phyloP scores from a whole-genome alignment of 352 stramenopile species.

The Halophytophthora polymorphica region DNA sequence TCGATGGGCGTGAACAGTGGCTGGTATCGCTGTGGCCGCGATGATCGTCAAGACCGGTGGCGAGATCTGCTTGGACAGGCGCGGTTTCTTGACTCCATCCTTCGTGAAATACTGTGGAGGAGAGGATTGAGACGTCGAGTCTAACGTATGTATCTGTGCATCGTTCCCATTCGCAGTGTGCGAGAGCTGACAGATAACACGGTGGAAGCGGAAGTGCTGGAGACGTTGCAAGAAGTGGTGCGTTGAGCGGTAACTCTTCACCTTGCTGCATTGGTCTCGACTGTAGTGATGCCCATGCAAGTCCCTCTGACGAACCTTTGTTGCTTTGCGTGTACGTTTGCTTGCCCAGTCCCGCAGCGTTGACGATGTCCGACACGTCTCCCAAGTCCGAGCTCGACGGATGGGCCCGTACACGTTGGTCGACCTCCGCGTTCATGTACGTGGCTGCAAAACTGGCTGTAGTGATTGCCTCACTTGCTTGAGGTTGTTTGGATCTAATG shows the following conservation, averaged over 20 bases:
- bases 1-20: slow-evolving; percentile 28
- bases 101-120: background rate
- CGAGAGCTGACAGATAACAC: slow-evolving; percentile 84
- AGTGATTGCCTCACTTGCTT: background rate
- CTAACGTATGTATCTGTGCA: background rate
- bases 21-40: slow-evolving; percentile 76
- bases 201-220: slow-evolving; percentile 74
- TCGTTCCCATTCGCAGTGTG: slow-evolving; percentile 34
- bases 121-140: background rate
- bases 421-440: slow-evolving; percentile 80
- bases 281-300: background rate
- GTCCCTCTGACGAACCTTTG: too few species aligned
- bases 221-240: slow-evolving; percentile 74
- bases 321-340: background rate
- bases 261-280: background rate
- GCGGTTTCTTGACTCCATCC: background rate
- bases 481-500: slow-evolving; percentile 1
- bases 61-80: slow-evolving; percentile 83
- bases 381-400: slow-evolving; percentile 74
- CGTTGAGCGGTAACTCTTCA: background rate
- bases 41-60: slow-evolving; percentile 90
- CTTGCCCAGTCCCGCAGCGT: slow-evolving; percentile 62
- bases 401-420: slow-evolving; percentile 88
- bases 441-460: slow-evolving; percentile 9
- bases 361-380: slow-evolving; percentile 75